Percentiles rank a stretch among this genome's conserved stretches.
Conservation (phyloP, 2,329 filamentous ascomycete genomes). For the Sclerotinia minor region DNA sequence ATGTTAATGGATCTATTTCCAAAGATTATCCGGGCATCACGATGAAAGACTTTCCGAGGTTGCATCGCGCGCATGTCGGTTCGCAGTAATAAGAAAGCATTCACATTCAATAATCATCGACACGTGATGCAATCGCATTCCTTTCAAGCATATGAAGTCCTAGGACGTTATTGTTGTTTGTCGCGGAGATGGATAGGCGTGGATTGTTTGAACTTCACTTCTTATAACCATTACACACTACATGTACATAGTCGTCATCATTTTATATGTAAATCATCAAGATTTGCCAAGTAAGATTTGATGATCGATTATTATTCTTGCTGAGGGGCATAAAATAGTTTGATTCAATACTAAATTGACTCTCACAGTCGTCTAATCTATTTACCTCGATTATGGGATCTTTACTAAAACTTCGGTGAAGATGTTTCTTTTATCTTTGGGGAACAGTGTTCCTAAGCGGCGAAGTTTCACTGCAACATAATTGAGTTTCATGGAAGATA, state of each 20-base stretch:
- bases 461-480: neutral
- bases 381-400: neutral
- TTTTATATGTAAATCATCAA: neutral
- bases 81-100: neutral
- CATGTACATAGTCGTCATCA: neutral
- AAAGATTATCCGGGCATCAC: neutral
- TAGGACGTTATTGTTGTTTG: neutral
- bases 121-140: neutral
- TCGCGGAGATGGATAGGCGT: neutral
- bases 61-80: neutral
- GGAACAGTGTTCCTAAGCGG: neutral
- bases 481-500: neutral
- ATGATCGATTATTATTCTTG: neutral
- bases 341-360: neutral
- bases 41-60: neutral
- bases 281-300: no score
- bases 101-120: neutral
- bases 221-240: neutral
- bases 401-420: neutral
- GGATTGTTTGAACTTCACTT: neutral
- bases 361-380: neutral
- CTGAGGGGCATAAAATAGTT: no score
- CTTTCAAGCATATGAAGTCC: neutral
- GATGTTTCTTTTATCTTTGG: neutral
- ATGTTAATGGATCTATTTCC: neutral